Evolutionary conservation across 768 basidiomycete species (phyloP).

Genomic region (Agrocybe pediades): DNA sequence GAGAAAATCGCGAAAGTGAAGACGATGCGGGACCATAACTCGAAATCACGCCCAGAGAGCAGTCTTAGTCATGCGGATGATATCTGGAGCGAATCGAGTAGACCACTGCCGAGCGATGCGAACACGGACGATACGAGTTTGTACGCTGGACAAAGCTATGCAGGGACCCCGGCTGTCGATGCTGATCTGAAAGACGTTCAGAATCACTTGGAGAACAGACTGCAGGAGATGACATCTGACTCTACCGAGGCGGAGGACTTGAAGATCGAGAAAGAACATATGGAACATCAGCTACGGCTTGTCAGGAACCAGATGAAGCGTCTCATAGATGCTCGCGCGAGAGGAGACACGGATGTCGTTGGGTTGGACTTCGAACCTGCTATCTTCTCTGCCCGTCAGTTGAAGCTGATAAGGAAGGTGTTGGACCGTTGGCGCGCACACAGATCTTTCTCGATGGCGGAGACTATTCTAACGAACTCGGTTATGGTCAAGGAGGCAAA

Average conservation of each 20-base stretch:
- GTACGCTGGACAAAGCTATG: conserved; percentile 57
- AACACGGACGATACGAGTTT: conserved; percentile 89
- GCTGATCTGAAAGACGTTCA: conserved; percentile 71
- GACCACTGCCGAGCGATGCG: conserved; percentile 75
- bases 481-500: conserved; percentile 93
- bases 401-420: conserved; percentile 80
- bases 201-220: conserved; percentile 71
- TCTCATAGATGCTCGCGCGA: conserved; percentile 72
- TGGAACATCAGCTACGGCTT: conserved; percentile 84
- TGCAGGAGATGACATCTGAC: conserved; percentile 56
- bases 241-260: conserved; percentile 79
- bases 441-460: conserved; percentile 90
- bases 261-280: conserved; percentile 89
- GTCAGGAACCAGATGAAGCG: conserved; percentile 84
- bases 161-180: conserved; percentile 66
- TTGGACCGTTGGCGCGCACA: conserved; percentile 86
- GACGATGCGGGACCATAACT: conserved; percentile 79
- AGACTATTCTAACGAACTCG: conserved; percentile 81
- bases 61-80: conserved; percentile 87
- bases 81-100: conserved; percentile 87
- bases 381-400: conserved; percentile 80
- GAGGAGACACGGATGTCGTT: conserved; percentile 72
- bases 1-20: conserved; percentile 95
- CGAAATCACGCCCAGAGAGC: conserved; percentile 85
- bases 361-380: conserved; percentile 73